A percentile compares a stretch with the other conserved stretches of the same genome.
These are phyloP conservation scores for Neofusicoccum sp. DNA, from an alignment of 2,329 filamentous ascomycete genomes.

Conservation along the genomic window DNA sequence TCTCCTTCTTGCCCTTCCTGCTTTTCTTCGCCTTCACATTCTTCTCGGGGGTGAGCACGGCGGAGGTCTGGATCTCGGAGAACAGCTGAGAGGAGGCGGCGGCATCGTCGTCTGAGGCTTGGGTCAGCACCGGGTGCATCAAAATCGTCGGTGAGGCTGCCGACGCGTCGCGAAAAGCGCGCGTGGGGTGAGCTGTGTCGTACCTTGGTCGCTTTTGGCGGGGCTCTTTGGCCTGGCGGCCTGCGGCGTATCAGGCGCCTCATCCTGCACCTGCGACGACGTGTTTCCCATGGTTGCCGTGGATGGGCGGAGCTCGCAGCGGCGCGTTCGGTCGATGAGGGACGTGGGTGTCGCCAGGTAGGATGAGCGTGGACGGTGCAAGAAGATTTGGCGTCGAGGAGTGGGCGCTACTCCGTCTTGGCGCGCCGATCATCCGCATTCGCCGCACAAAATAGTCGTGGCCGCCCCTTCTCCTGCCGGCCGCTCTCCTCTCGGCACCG, in stretches of 20 bases:
- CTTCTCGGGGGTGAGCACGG: not conserved
- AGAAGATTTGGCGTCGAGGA: slow-evolving; percentile 8
- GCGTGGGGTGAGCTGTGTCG: not conserved
- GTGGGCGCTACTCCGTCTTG: slow-evolving; percentile 12
- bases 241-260: not conserved
- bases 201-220: not conserved
- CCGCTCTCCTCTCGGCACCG: too few relatives aligned
- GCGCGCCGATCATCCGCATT: slow-evolving; percentile 11
- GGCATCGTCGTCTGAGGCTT: slow-evolving; percentile 20
- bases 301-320: slow-evolving; percentile 6
- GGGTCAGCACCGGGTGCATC: not conserved
- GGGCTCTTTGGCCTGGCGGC: not conserved
- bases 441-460: not conserved
- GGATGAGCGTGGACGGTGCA: slow-evolving; percentile 1
- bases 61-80: not conserved
- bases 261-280: slow-evolving; percentile 12
- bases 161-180: slow-evolving; percentile 17
- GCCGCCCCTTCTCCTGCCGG: not conserved
- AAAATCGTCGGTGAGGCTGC: slow-evolving; percentile 10
- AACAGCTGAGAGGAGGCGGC: slow-evolving; percentile 22
- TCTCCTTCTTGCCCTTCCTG: slow-evolving; percentile 16
- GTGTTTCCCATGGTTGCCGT: slow-evolving; percentile 16
- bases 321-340: slow-evolving; percentile 1
- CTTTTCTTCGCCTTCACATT: slow-evolving; percentile 3
- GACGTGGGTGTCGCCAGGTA: slow-evolving; percentile 15